Evolutionary conservation across 768 basidiomycete genomes (phyloP).

Genomic region (Boletus subcaerulescens): DNA sequence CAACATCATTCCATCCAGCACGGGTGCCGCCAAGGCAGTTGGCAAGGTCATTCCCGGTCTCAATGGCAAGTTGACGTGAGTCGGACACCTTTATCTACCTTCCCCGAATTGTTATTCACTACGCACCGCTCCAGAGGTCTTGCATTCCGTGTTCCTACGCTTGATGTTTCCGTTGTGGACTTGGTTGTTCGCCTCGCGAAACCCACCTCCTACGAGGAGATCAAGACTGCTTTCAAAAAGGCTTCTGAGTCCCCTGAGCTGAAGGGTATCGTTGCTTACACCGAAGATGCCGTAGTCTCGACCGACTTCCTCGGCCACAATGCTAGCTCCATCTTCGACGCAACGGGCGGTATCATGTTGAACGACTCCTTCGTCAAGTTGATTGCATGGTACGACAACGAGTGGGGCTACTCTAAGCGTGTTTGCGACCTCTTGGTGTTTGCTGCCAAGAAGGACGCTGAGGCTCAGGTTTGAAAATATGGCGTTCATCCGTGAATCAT

Average conservation of each 20-base stretch:
- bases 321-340: conserved; percentile 91
- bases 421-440: conserved; percentile 86
- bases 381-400: conserved; percentile 93
- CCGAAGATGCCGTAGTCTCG: conserved; percentile 90
- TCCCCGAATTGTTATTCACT: background rate
- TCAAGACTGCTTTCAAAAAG: conserved; percentile 81
- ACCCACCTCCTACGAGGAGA: conserved; percentile 79
- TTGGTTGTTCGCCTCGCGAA: conserved; percentile 92
- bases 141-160: conserved; percentile 94
- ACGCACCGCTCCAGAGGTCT: conserved; percentile 57
- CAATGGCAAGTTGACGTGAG: conserved; percentile 97
- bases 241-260: conserved; percentile 63
- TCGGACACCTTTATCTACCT: background rate
- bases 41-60: conserved; percentile 96
- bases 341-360: conserved; percentile 87
- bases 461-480: conserved; percentile 17
- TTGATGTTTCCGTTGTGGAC: conserved; percentile 98
- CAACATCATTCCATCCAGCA: conserved; percentile 99
- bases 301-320: conserved; percentile 85
- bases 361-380: conserved; percentile 95
- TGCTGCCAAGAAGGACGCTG: conserved; percentile 71
- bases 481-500: background rate
- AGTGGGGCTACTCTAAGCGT: conserved; percentile 92
- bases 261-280: conserved; percentile 84
- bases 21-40: conserved; percentile 98